These are phyloP conservation scores for Pisolithus tinctorius DNA, from an alignment of 768 basidiomycete species.

Conservation along the genomic window DNA sequence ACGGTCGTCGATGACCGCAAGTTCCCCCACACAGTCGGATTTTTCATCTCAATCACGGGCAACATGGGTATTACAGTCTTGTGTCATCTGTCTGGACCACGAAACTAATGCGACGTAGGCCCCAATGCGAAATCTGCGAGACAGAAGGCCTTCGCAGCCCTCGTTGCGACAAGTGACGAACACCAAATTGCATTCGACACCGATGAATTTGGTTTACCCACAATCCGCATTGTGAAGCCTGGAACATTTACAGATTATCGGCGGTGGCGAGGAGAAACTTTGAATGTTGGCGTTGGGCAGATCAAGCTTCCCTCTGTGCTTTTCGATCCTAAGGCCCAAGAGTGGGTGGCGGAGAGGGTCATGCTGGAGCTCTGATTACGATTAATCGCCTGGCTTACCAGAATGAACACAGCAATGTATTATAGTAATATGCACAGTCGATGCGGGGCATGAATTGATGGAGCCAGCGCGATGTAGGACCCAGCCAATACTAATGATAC, in stretches of 20 bases:
- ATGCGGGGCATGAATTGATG: no score
- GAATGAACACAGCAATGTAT: no score
- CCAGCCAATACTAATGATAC: no score
- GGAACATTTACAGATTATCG: constrained; percentile 9
- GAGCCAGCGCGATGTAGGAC: no score
- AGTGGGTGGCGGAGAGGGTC: constrained; percentile 9
- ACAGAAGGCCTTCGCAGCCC: constrained; percentile 4
- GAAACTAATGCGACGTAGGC: not conserved
- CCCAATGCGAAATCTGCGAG: not conserved
- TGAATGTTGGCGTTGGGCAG: constrained; percentile 7
- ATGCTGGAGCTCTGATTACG: constrained; percentile 4
- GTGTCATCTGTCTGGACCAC: not conserved
- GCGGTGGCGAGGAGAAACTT: constrained; percentile 5
- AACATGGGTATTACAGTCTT: constrained; percentile 4
- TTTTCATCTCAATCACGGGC: constrained; percentile 10
- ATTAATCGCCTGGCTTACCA: no score
- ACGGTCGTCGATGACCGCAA: constrained; percentile 9
- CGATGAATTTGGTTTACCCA: constrained; percentile 4
- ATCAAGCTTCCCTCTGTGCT: constrained; percentile 15
- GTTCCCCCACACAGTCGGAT: constrained; percentile 6
- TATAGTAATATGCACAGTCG: no score
- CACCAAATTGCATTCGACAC: not conserved
- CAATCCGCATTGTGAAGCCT: constrained; percentile 7
- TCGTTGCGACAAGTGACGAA: not conserved
- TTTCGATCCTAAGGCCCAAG: not conserved